Evolutionary conservation across 257 asterid genomes (phyloP).

Genomic region (Nicotiana undulata): DNA sequence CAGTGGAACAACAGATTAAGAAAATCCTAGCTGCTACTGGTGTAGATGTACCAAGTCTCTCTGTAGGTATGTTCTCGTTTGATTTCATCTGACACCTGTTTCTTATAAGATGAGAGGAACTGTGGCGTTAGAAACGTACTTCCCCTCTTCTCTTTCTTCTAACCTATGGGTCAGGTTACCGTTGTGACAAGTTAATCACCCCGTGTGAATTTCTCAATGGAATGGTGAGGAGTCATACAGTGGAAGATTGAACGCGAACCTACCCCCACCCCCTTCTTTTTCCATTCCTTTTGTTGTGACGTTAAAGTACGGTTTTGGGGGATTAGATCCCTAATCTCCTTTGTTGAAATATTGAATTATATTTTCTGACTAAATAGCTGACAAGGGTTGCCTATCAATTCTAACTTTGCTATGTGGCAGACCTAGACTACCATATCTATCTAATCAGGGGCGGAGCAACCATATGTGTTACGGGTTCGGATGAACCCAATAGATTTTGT

Average conservation of each 20-base stretch:
- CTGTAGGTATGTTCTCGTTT: slow-evolving; percentile 42
- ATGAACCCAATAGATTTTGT: too few relatives aligned
- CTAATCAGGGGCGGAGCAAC: not conserved
- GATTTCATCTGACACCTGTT: not conserved
- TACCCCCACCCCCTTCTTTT: not conserved
- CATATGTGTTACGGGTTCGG: too few relatives aligned
- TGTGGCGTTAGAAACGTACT: not conserved
- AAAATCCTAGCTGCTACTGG: slow-evolving; percentile 87
- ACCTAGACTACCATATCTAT: slow-evolving; percentile 1
- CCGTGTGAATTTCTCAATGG: not conserved
- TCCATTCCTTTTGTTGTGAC: not conserved
- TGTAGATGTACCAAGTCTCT: slow-evolving; percentile 75
- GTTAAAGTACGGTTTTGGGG: not conserved
- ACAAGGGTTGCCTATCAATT: not conserved
- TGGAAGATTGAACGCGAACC: not conserved
- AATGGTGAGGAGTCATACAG: not conserved
- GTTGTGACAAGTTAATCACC: not conserved
- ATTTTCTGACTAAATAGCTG: not conserved
- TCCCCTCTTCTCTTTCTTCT: not conserved
- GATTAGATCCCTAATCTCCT: not conserved
- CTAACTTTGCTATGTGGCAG: not conserved
- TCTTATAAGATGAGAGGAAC: not conserved
- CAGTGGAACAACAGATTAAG: slow-evolving; percentile 77
- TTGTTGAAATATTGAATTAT: not conserved
- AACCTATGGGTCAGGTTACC: not conserved